Base-by-base conservation (phyloP, 2,329 filamentous ascomycete species). In the Mycosphaerella sp. region DNA sequence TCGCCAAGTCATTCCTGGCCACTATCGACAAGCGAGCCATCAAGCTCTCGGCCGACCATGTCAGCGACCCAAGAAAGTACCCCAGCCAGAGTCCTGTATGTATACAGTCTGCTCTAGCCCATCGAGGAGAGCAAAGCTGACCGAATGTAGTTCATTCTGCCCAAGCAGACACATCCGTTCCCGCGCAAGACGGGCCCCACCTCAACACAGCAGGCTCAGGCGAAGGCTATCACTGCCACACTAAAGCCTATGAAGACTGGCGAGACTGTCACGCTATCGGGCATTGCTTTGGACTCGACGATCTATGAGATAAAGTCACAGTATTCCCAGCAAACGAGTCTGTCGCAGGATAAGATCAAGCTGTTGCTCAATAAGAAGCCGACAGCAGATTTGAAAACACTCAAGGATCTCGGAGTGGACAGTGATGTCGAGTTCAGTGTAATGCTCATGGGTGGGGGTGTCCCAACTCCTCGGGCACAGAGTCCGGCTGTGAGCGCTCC, bases 341-440 rank as follows among this genome's bases (percentile, higher is more conserved):
- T 87, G 54, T 78, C 83, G 2, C 72, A 81, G n/a, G 82, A 85
- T 39, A 95, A 95, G 76, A 82, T 97, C 68, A 90, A 91, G 74
- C 73, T 98, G 8, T 74, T 98, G 58, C 81, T 86, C 67, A 87
- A 87, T 71, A 95, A 93, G 76, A 95, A 95, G 72, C 92, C 92
- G 0, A 81, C 89, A 0, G 69, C 62, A 11, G 71, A 68, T 41
- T 62, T 69, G 23, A 67, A 68, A 52, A 68, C 67, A 4, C 54
- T 66, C 7, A 63, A 65, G 32, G 66, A 69, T 6, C 49, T 69
- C 2, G 77, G 76, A 0, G 76, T 80, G 3, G 81, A 80, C 9
- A 51, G 38, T 63, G 14, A 65, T 9, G 76, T 92, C 0, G 90
- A 95, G 69, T 84, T 97, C 59, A 83, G 83, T 1, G 80, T 96